phyloP scores from a whole-genome alignment of 768 basidiomycete species.

The Tremella fuciformis region DNA sequence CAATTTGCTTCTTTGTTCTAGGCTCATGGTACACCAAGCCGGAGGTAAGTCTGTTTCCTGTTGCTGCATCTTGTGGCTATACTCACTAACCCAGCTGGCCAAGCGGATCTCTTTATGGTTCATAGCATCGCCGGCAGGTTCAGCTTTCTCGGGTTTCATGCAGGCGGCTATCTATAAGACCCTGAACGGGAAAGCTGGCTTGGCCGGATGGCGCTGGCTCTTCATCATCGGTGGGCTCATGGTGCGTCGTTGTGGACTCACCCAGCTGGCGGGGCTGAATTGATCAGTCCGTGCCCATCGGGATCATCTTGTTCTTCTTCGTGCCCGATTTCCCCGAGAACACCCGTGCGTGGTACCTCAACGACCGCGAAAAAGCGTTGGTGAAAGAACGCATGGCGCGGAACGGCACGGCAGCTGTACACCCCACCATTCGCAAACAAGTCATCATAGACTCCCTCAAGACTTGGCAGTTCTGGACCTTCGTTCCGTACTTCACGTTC shows the following conservation, averaged over 20 bases:
- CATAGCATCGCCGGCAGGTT: constrained; percentile 16
- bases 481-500: constrained; percentile 11
- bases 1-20: constrained; percentile 23
- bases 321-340: constrained; percentile 30
- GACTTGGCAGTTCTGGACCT: constrained; percentile 12
- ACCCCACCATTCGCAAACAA: constrained; percentile 2
- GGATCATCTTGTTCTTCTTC: constrained; percentile 21
- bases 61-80: not conserved
- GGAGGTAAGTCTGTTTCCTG: not conserved
- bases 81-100: constrained; percentile 23
- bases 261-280: not conserved
- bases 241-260: not conserved
- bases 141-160: constrained; percentile 22
- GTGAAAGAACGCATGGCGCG: constrained; percentile 19
- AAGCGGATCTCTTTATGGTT: constrained; percentile 28
- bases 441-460: constrained; percentile 8
- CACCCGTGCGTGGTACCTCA: constrained; percentile 25
- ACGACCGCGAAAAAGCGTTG: constrained; percentile 22
- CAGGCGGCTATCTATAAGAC: constrained; percentile 29
- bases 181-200: constrained; percentile 20
- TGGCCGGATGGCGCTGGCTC: constrained; percentile 36
- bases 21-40: constrained; percentile 28
- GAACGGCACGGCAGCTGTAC: constrained; percentile 13
- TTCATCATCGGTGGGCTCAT: constrained; percentile 26
- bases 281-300: constrained; percentile 17